Evolutionary conservation across 1,284 basidiomycete species (phyloP), one percentile per base, ranked within the genome.

Genomic region (Butyriboletus appendiculatus): DNA sequence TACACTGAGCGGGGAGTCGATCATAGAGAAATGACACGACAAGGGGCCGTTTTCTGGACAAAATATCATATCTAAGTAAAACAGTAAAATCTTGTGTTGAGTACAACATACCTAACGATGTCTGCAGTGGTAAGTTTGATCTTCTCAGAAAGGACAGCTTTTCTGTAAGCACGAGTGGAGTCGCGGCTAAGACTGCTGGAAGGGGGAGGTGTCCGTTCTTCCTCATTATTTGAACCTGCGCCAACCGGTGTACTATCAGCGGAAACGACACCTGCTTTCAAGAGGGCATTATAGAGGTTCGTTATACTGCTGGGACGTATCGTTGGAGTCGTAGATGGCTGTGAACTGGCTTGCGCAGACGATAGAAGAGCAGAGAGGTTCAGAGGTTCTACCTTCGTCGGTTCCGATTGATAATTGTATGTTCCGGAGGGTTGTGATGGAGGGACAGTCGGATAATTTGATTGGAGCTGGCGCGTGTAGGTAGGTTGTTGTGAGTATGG

Each of bases 1-100:
- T 94, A 79, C 96, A 99, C 73, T 94, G 90, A 22, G 85, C 76
- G 11, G 90, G 81, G 22, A 96, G 78, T 55, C 84, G 83, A 55
- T 85, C 79, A 62, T 93, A 92, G 48, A 96, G 75, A 51, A 95
- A 77, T 24, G 82, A 75, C 59, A 80, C 72, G 57, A 92, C 78
- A 30, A 76, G 73, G 2, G 87, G 79, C 33, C 81, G 82, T 67
- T 81, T 82, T 70, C 89, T 92, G 58, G n/a, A 37, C 33, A 43
- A 26, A 51, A 58, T 51, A 40, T 48, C 55, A 58, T 51, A 39
- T 48, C 56, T 45, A 40, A 63, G 34, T 35, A 53, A 48, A 57
- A 42, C 9, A 46, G 7, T 18, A 15, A 46, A 50, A 62, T 16
- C 5, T 16, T 30, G 35, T 3, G 12, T 39, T 22, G 46, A 22